Base-by-base conservation (phyloP, 768 basidiomycete species). In the Plicaturopsis crispa region DNA sequence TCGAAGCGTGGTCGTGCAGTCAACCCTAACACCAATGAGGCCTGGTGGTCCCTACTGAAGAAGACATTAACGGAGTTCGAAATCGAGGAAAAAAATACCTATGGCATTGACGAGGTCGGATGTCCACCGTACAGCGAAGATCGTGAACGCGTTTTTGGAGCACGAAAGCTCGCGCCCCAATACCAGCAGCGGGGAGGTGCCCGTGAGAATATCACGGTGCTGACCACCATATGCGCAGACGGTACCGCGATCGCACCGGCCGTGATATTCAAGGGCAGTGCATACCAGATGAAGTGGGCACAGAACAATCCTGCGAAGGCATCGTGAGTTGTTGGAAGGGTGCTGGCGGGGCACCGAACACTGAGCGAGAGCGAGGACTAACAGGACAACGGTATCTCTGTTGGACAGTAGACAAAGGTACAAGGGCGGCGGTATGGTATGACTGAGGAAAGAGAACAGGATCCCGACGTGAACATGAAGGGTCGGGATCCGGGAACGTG, bases 241-340 rank as follows among this genome's bases (percentile, higher is more conserved):
- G 67, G 71, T 0, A 60, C 60, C 2, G 31, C 47, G 0, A 40
- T 57, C 0, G 50, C 54, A 1, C 72, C 70, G 4, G 46, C 59
- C 12, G 55, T 69, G 0, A 69, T 70, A 16, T 60, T 57, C 47
- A 64, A 68, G 38, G 68, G 66, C 2, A 42, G 64, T 19, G 49
- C 42, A 5, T 67, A 48, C 45, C 51, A 58, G 36, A 40, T 50
- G 3, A 55, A 48, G 13, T 72, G 70, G 69, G 40, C 39, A 4
- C 56, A 66, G 39, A 47, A 66, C 19, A 69, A 70, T 47, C 65
- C 65, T 14, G 33, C 52, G 11, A 51, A 68, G 19, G 65, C 65
- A 20, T 62, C 49, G 55, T 73, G 43, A 51, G 65, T 51, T n/a
- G 12, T n/a, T n/a, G n/a, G n/a, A n/a, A n/a, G 14, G n/a, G n/a